Conservation (phyloP, 495 filamentous ascomycete genomes). For the Penicillium verhagenii region DNA sequence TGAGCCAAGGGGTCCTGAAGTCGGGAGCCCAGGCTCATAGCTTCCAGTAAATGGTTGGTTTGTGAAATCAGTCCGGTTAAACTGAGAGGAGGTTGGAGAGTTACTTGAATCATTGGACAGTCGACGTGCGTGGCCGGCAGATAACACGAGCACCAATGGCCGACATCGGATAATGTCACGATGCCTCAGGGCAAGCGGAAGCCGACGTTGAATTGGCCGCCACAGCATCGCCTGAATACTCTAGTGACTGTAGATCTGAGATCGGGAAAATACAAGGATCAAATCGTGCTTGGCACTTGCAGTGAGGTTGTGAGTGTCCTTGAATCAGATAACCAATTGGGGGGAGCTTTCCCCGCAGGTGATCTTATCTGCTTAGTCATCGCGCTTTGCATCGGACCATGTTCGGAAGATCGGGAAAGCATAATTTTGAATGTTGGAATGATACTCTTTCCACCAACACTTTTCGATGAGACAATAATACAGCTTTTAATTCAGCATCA, state of each 20-base stretch:
- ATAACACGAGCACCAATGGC: constrained; percentile 6
- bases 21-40: constrained; percentile 73
- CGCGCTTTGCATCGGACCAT: neutral
- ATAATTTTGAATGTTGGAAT: too few relatives aligned
- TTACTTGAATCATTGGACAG: constrained; percentile 34
- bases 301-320: neutral
- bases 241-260: neutral
- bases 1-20: constrained; percentile 54
- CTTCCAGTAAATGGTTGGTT: constrained; percentile 66
- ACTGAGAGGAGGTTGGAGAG: constrained; percentile 50
- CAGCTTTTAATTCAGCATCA: too few relatives aligned
- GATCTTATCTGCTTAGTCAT: constrained; percentile 34
- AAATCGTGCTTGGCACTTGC: neutral
- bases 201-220: constrained; percentile 21
- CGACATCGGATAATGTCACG: constrained; percentile 19
- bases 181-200: constrained; percentile 15
- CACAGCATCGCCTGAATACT: constrained; percentile 18
- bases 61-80: constrained; percentile 61
- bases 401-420: neutral
- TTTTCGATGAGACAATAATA: too few relatives aligned
- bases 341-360: constrained; percentile 30
- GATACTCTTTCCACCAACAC: too few relatives aligned
- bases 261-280: neutral
- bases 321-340: constrained; percentile 18
- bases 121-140: constrained; percentile 9